A percentile compares a stretch with the other conserved stretches of the same genome.
These are phyloP conservation scores for Aspergillus niger DNA, from an alignment of 2,329 filamentous ascomycete species.

Conservation along the genomic window DNA sequence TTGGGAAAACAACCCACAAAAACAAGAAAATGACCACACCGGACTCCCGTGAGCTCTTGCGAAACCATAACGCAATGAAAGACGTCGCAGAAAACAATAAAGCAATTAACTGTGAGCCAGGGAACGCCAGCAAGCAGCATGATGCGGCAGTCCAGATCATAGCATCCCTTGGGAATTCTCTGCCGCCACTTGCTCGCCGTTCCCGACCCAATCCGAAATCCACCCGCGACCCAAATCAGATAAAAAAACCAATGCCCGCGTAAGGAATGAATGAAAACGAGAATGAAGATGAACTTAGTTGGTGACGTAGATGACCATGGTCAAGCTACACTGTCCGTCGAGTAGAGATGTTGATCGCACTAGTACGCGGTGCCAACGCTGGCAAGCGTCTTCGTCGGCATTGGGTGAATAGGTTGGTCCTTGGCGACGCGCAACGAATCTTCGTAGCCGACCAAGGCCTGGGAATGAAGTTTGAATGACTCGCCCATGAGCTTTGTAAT, in stretches of 20 bases:
- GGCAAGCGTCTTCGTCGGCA: constrained; percentile 47
- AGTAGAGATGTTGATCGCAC: neutral
- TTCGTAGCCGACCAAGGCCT: constrained; percentile 92
- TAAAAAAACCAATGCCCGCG: constrained; percentile 32
- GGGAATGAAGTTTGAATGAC: constrained; percentile 93
- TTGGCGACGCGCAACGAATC: constrained; percentile 56
- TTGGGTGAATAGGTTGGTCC: constrained; percentile 46
- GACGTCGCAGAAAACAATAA: constrained; percentile 28
- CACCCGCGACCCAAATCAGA: constrained; percentile 44
- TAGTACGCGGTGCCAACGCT: constrained; percentile 48
- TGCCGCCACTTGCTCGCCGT: constrained; percentile 40
- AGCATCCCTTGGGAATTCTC: constrained; percentile 36
- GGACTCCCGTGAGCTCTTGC: constrained; percentile 47
- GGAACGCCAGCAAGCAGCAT: constrained; percentile 36
- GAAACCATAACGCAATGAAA: constrained; percentile 36
- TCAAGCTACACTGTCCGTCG: neutral
- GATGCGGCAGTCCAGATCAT: constrained; percentile 33
- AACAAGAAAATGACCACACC: constrained; percentile 46
- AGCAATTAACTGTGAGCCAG: constrained; percentile 30
- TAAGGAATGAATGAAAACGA: constrained; percentile 38
- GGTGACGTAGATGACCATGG: too few relatives aligned
- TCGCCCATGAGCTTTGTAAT: constrained; percentile 87
- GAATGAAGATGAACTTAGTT: constrained; percentile 22
- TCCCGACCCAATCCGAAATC: constrained; percentile 38
- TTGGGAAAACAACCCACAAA: constrained; percentile 38